A percentile compares a stretch with the other conserved stretches of the same genome.
phyloP scores from a whole-genome alignment of 1,139 yeast species.

The Wickerhamomyces sp. region DNA sequence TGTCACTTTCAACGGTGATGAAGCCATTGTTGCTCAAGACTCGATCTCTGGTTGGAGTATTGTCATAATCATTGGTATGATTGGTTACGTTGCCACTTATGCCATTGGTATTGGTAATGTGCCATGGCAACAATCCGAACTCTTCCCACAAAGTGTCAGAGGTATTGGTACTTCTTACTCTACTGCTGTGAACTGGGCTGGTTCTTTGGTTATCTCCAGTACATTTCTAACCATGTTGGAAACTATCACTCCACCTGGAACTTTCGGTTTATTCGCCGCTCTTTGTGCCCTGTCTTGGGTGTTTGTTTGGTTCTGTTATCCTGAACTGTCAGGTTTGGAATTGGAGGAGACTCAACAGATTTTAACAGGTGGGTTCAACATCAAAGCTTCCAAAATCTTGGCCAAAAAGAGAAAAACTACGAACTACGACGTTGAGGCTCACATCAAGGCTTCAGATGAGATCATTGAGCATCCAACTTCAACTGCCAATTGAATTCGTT shows the following conservation, averaged over 20 bases:
- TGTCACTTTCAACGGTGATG: slow-evolving; percentile 45
- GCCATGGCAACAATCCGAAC: slow-evolving; percentile 97
- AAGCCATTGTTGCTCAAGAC: slow-evolving; percentile 34
- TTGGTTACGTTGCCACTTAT: slow-evolving; percentile 79
- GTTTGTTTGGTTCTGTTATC: slow-evolving; percentile 77
- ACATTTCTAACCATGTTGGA: slow-evolving; percentile 92
- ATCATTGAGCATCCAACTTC: slow-evolving; percentile 14
- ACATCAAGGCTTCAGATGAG: slow-evolving; percentile 22
- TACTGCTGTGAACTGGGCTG: slow-evolving; percentile 95
- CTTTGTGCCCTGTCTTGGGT: slow-evolving; percentile 66
- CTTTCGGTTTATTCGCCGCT: slow-evolving; percentile 86
- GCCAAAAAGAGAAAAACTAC: slow-evolving; percentile 44
- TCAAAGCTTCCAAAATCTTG: slow-evolving; percentile 60
- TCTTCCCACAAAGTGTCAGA: slow-evolving; percentile 89
- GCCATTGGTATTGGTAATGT: slow-evolving; percentile 95
- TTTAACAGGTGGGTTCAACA: slow-evolving; percentile 78
- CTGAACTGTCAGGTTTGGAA: slow-evolving; percentile 87
- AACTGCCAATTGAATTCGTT: neutral
- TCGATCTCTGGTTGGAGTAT: slow-evolving; percentile 78
- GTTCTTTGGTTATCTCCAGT: slow-evolving; percentile 84
- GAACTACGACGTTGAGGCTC: slow-evolving; percentile 19
- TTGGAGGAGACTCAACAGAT: slow-evolving; percentile 85
- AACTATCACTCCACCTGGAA: slow-evolving; percentile 90
- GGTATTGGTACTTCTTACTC: slow-evolving; percentile 90
- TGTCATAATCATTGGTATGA: slow-evolving; percentile 79